Evolutionary conservation across 1,139 yeast genomes (phyloP).

Genomic region (Debaryomyces udenii): DNA sequence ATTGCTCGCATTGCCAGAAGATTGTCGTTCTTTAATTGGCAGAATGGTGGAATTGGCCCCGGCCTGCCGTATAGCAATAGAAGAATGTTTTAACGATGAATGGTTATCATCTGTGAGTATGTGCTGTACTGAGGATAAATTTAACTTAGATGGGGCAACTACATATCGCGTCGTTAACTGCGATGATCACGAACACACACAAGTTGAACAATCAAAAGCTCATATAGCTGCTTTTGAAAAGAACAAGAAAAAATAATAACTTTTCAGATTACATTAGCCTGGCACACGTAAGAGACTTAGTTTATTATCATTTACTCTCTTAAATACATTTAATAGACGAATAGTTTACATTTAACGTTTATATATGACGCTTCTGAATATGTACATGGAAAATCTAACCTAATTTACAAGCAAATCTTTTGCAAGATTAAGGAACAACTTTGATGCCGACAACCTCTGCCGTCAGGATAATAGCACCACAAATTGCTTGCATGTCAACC

Average conservation of each 20-base stretch:
- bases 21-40: conserved; percentile 64
- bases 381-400: conserved; percentile 11
- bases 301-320: not conserved
- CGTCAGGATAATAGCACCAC: conserved; percentile 81
- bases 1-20: conserved; percentile 68
- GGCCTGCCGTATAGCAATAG: conserved; percentile 82
- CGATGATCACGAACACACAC: conserved; percentile 76
- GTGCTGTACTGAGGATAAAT: conserved; percentile 61
- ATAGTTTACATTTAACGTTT: not conserved
- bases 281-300: not conserved
- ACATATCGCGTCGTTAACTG: conserved; percentile 40
- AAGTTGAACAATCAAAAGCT: conserved; percentile 90
- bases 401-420: conserved; percentile 7
- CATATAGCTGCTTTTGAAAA: conserved; percentile 93
- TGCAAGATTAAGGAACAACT: conserved; percentile 58
- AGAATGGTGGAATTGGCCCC: conserved; percentile 83
- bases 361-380: conserved; percentile 1
- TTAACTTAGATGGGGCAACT: conserved; percentile 35
- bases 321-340: not conserved
- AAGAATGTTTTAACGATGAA: conserved; percentile 76
- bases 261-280: not conserved
- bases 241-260: conserved; percentile 54
- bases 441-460: conserved; percentile 87
- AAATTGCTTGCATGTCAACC: conserved; percentile 72
- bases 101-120: conserved; percentile 71